These are phyloP conservation scores for Oryza brachyantha DNA, from an alignment of 176 grass and related monocot genomes.

Conservation along the genomic window DNA sequence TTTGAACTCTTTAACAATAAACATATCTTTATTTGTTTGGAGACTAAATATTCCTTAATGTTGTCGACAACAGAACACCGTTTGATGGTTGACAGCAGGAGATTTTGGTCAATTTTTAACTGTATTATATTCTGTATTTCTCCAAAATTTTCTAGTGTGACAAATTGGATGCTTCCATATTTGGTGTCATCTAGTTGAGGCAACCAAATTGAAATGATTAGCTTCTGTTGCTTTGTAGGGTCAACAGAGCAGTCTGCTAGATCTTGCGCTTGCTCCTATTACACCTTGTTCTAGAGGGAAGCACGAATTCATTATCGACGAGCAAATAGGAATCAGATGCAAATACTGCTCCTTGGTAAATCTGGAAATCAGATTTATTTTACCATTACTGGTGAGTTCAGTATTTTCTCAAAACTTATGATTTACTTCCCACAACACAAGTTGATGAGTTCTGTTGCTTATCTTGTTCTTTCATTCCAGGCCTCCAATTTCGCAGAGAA, in stretches of 20 bases:
- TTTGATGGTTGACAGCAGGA: not conserved
- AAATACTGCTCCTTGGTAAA: slow-evolving; percentile 60
- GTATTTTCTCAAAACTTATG: slow-evolving; percentile 11
- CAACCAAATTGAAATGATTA: slow-evolving; percentile 12
- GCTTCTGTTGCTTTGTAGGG: slow-evolving; percentile 40
- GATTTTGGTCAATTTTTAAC: slow-evolving; percentile 3
- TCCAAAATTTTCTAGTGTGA: not conserved
- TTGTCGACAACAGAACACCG: not conserved
- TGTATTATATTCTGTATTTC: slow-evolving; percentile 8
- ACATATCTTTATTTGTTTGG: not conserved
- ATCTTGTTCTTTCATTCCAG: slow-evolving; percentile 35
- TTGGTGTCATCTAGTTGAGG: slow-evolving; percentile 8
- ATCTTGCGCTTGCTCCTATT: slow-evolving; percentile 17
- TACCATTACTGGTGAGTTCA: slow-evolving; percentile 53
- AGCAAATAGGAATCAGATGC: slow-evolving; percentile 65
- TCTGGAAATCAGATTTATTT: slow-evolving; percentile 59
- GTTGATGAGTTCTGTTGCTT: slow-evolving; percentile 3
- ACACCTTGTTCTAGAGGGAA: slow-evolving; percentile 56
- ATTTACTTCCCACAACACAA: not conserved
- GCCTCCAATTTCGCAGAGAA: slow-evolving; percentile 45
- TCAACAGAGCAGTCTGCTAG: slow-evolving; percentile 28
- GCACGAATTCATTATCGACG: slow-evolving; percentile 64
- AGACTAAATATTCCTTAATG: slow-evolving; percentile 12
- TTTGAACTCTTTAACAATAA: not conserved
- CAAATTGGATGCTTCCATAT: slow-evolving; percentile 2